Percentiles rank a stretch among this genome's conserved stretches.
Evolutionary conservation across 2,329 filamentous ascomycete genomes (phyloP).

Genomic region (Fusarium armeniacum): DNA sequence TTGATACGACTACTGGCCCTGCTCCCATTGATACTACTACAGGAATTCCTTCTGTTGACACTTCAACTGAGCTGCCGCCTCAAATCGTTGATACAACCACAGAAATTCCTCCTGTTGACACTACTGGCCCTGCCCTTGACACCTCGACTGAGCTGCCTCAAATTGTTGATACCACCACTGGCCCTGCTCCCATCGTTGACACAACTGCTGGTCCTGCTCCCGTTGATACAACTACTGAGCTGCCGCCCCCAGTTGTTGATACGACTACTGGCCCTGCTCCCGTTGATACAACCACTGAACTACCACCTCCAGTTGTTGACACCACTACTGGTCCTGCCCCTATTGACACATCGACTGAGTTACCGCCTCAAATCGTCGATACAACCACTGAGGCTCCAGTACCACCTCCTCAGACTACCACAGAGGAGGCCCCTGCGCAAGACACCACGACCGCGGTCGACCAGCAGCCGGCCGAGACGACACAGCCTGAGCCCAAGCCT

Average conservation of each 20-base stretch:
- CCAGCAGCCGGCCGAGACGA: slow-evolving; percentile 7
- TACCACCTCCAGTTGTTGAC: not conserved
- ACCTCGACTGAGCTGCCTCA: not conserved
- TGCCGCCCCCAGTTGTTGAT: not conserved
- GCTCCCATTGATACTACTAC: too few species aligned
- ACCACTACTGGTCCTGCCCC: not conserved
- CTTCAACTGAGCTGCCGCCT: not conserved
- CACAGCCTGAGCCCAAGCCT: not conserved
- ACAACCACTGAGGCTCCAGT: not conserved
- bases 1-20: not conserved
- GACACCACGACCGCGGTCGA: not conserved
- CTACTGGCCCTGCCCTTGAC: not conserved
- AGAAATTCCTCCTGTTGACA: not conserved
- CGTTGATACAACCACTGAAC: not conserved
- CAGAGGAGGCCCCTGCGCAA: not conserved
- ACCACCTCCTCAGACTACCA: not conserved
- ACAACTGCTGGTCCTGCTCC: too few species aligned
- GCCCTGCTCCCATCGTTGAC: not conserved
- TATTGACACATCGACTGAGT: not conserved
- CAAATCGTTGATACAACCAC: slow-evolving; percentile 1
- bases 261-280: too few species aligned
- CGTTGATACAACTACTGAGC: not conserved
- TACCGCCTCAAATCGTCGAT: not conserved
- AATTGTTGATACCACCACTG: not conserved
- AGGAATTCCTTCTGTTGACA: not conserved